Base-by-base conservation (phyloP, 306 rosid genomes). In the Acmispon strigosus region DNA sequence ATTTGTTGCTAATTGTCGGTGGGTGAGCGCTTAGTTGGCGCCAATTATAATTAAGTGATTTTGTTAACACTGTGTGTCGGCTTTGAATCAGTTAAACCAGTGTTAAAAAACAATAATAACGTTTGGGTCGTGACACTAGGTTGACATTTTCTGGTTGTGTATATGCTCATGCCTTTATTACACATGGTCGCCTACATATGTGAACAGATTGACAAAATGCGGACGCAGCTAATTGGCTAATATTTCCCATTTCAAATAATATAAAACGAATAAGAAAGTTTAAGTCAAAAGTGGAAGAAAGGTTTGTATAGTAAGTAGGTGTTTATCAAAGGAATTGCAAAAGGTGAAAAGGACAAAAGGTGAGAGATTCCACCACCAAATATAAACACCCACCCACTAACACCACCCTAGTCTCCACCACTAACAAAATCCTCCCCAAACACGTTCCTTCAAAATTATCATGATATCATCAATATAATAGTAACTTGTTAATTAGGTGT, bases 221-320 rank as follows among this genome's bases (percentile, higher is more conserved):
- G 44, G 11, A 52, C 48, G 79, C 76, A 18, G 48, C 32, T 66
- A 11, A 51, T 41, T 67, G 68, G 74, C 62, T 59, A 22, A 10
- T 27, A 58, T 48, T 51, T 59, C 59, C 54, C 11, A 12, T 7
- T 3, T 32, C 7, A 42, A 39, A 12, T 12, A 44, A 68, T 67
- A 39, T 50, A 60, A 65, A 43, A 53, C 5, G 7, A 76, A 3
- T 0, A 2, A 27, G 34, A 60, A 29, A n/a, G 17, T 58, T 48
- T 43, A 47, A 71, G 84, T 79, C 88, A 84, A 84, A 81, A 84
- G 85, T 84, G 78, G 79, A 74, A 57, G 68, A 9, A 36, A 59
- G 13, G 70, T 70, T 53, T 41, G 2, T 22, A 22, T 22, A 48
- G 51, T 47, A 8, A 47, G 18, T 14, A 14, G 0, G 8, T 73